Percentiles rank a stretch among this genome's conserved stretches.
phyloP scores from a whole-genome alignment of 164 flowering plant genomes.

The Nelumbo lutea region DNA sequence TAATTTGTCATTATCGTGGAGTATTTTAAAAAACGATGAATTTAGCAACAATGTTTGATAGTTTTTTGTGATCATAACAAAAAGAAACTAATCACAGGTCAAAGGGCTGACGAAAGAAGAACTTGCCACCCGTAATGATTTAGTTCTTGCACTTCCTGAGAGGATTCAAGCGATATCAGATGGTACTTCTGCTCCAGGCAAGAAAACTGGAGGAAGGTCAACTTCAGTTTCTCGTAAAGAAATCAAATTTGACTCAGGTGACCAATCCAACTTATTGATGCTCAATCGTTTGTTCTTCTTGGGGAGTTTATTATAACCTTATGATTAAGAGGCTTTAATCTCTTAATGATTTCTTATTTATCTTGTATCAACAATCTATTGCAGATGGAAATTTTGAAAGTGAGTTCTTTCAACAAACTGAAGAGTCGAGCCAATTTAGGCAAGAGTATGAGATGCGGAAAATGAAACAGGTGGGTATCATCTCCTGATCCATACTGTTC shows the following conservation, averaged over 20 bases:
- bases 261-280: conserved; percentile 1
- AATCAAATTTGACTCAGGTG: conserved; percentile 84
- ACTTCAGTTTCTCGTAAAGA: conserved; percentile 58
- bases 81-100: conserved; percentile 40
- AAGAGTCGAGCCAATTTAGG: conserved; percentile 72
- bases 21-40: no score
- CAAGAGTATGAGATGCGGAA: conserved; percentile 90
- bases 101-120: conserved; percentile 88
- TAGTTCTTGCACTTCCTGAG: conserved; percentile 71
- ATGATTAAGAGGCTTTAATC: neutral
- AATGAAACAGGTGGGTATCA: conserved; percentile 60
- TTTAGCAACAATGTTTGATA: neutral
- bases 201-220: conserved; percentile 61
- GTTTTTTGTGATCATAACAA: neutral
- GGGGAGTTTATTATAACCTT: neutral
- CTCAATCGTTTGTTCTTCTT: neutral
- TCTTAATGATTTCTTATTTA: neutral
- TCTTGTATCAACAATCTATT: neutral
- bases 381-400: conserved; percentile 67
- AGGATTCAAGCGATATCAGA: conserved; percentile 89
- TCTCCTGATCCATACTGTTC: neutral
- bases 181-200: conserved; percentile 60
- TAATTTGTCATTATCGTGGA: neutral
- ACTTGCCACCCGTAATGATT: conserved; percentile 63
- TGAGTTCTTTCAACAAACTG: conserved; percentile 70